Conservation (phyloP, 2,329 filamentous ascomycete species). For the Arthrobotrys entomopaga region DNA sequence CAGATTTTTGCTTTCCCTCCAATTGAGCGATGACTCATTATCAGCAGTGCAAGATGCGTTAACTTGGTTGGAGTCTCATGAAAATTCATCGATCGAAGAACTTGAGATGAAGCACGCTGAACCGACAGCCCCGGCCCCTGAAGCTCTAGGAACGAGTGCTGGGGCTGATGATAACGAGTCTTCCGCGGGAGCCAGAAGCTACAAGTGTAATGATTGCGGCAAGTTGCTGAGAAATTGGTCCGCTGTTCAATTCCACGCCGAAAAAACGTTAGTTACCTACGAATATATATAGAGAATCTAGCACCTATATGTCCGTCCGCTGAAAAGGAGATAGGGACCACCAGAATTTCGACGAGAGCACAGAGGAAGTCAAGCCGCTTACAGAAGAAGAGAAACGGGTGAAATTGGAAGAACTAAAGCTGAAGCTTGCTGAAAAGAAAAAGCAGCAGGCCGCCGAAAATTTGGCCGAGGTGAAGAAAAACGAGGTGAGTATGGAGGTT, state of each 20-base stretch:
- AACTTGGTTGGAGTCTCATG: conserved; percentile 92
- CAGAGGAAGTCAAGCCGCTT: conserved; percentile 87
- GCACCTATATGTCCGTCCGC: neutral
- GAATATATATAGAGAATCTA: neutral
- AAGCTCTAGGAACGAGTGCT: neutral
- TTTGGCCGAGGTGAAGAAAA: conserved; percentile 82
- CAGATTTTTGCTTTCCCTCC: conserved; percentile 3
- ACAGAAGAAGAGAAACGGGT: conserved; percentile 90
- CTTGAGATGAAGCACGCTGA: conserved; percentile 66
- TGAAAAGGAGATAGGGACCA: conserved; percentile 71
- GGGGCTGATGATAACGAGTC: conserved; percentile 67
- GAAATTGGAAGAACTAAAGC: conserved; percentile 78
- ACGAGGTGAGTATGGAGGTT: conserved; percentile 71
- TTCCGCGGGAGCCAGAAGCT: conserved; percentile 78
- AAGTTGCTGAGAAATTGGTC: conserved; percentile 86
- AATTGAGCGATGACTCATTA: conserved; percentile 8
- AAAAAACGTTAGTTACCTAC: conserved; percentile 73
- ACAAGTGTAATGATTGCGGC: conserved; percentile 93
- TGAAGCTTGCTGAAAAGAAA: conserved; percentile 75
- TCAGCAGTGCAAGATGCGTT: conserved; percentile 81
- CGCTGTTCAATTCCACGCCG: conserved; percentile 88
- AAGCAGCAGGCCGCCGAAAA: conserved; percentile 75
- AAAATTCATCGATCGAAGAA: conserved; percentile 86
- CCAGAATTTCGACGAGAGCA: conserved; percentile 89
- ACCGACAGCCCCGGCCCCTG: no score